Evolutionary conservation across 768 basidiomycete genomes (phyloP).

Genomic region (Tephrocybe rancida): DNA sequence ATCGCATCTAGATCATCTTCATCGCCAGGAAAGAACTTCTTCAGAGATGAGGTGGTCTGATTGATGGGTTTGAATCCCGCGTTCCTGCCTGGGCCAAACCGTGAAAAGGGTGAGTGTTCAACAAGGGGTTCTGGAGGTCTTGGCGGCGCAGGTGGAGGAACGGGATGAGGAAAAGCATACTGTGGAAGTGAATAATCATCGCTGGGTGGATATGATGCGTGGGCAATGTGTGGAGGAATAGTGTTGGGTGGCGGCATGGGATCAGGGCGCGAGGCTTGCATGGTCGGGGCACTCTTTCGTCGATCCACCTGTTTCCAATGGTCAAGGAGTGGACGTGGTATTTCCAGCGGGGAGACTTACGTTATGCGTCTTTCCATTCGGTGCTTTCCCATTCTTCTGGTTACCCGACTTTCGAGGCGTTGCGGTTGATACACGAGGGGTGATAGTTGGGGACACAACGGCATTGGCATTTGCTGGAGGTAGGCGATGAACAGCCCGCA

Average conservation of each 20-base stretch:
- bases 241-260: conserved; percentile 31
- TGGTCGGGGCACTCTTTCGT: conserved; percentile 10
- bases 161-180: conserved; percentile 2
- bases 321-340: not conserved
- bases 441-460: conserved; percentile 32
- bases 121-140: conserved; percentile 9
- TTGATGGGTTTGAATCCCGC: conserved; percentile 72
- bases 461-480: conserved; percentile 41
- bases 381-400: conserved; percentile 37
- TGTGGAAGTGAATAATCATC: conserved; percentile 1
- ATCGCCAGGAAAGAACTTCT: conserved; percentile 82
- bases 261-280: conserved; percentile 16
- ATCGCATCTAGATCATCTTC: conserved; percentile 64
- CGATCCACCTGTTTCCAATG: conserved; percentile 14
- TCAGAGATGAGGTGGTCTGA: conserved; percentile 57
- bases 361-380: conserved; percentile 38
- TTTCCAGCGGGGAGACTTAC: conserved; percentile 20
- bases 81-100: conserved; percentile 35
- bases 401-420: conserved; percentile 24
- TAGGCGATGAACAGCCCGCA: conserved; percentile 64
- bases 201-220: conserved; percentile 12
- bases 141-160: not conserved
- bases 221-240: conserved; percentile 23
- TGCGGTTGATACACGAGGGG: conserved; percentile 6
- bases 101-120: conserved; percentile 17